Conservation (phyloP, 139 green algal species). For the Eudorina sp. region DNA sequence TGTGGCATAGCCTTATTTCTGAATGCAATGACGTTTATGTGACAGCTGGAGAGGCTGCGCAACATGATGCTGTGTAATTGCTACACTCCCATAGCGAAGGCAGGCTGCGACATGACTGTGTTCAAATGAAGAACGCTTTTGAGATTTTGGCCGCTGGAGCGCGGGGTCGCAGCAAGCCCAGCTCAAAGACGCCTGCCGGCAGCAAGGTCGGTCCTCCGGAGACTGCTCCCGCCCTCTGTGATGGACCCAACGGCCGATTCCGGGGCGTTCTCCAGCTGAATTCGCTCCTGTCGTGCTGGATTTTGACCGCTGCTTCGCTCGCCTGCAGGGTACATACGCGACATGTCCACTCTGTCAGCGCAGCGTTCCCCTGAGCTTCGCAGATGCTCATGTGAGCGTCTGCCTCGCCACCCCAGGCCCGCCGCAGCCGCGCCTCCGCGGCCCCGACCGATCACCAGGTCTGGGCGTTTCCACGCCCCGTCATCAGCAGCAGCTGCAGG, state of each 20-base stretch:
- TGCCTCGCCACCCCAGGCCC: slow-evolving; percentile 9
- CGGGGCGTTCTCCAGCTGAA: too few species aligned
- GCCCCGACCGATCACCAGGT: not conserved
- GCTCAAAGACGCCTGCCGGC: not conserved
- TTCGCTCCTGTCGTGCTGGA: too few species aligned
- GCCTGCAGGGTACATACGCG: slow-evolving; percentile 18
- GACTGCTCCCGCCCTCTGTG: too few species aligned
- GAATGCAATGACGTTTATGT: too few species aligned
- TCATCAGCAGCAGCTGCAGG: not conserved
- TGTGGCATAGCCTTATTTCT: too few species aligned
- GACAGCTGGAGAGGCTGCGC: too few species aligned
- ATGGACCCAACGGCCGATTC: too few species aligned
- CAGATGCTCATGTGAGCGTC: slow-evolving; percentile 21
- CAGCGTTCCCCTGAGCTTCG: slow-evolving; percentile 2
- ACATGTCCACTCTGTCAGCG: slow-evolving; percentile 35
- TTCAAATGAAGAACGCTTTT: slow-evolving; percentile 9
- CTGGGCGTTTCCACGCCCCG: not conserved
- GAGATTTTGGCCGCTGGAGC: not conserved
- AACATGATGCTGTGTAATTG: too few species aligned
- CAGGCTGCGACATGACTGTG: too few species aligned
- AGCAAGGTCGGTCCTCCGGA: slow-evolving; percentile 1
- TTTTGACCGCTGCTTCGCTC: too few species aligned
- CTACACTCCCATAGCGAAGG: too few species aligned
- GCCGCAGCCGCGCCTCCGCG: not conserved
- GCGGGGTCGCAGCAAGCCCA: not conserved